phyloP scores from a whole-genome alignment of 225 moss, liverwort and hornwort species.

The Sphagnum contortum region DNA sequence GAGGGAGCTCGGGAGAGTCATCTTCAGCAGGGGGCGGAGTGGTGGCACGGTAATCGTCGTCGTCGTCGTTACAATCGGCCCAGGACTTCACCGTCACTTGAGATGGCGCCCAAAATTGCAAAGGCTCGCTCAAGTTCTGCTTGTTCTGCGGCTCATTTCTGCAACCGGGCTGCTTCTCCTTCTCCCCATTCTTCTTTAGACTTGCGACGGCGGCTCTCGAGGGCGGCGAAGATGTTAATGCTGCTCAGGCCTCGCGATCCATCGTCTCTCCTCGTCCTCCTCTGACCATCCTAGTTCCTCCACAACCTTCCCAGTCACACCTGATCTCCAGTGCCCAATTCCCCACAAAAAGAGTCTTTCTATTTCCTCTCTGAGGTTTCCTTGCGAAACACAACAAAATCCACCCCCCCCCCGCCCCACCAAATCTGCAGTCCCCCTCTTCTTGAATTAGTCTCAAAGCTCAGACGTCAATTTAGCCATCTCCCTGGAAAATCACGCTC shows the following conservation, averaged over 20 bases:
- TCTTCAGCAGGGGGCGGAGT: constrained; percentile 83
- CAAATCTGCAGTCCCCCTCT: no score
- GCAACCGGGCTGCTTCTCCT: constrained; percentile 21
- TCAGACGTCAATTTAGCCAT: no score
- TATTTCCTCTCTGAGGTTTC: no score
- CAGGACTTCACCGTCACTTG: constrained; percentile 96
- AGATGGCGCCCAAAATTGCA: constrained; percentile 93
- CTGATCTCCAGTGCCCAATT: no score
- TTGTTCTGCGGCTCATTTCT: constrained; percentile 35
- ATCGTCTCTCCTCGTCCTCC: constrained; percentile 83
- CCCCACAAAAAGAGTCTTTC: no score
- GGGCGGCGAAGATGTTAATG: constrained; percentile 50
- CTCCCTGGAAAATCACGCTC: no score
- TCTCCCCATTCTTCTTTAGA: constrained; percentile 72
- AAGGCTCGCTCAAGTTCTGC: constrained; percentile 52
- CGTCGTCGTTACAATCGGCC: constrained; percentile 99
- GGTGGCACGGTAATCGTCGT: constrained; percentile 79
- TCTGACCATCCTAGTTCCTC: constrained; percentile 76
- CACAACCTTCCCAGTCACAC: no score
- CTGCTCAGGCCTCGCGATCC: constrained; percentile 46
- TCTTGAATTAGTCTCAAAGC: no score
- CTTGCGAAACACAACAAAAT: no score
- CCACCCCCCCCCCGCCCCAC: no score
- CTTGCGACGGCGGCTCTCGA: constrained; percentile 45
- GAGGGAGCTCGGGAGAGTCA: constrained; percentile 24